Percentiles rank a stretch among this genome's conserved stretches.
These are phyloP conservation scores for Rugosomyces carneus DNA, from an alignment of 1,284 basidiomycete genomes.

Conservation along the genomic window DNA sequence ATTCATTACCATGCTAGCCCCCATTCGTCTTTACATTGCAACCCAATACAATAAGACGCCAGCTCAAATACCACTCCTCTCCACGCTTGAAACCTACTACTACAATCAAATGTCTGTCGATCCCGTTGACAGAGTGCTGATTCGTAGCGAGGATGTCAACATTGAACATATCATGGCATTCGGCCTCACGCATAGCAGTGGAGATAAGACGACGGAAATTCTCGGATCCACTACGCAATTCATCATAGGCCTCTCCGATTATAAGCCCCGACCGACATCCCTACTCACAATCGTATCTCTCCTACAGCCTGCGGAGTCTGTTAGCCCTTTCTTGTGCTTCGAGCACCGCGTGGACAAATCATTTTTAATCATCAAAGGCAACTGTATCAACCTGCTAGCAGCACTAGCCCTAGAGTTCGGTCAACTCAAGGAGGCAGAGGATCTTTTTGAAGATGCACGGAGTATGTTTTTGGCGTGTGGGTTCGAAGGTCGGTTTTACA, in stretches of 20 bases:
- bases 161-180: slow-evolving; percentile 7
- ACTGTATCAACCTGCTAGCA: not conserved
- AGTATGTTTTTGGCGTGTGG: not conserved
- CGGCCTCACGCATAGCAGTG: not conserved
- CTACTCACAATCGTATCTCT: not conserved
- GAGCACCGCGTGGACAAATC: not conserved
- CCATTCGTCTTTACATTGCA: slow-evolving; percentile 10
- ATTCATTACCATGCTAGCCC: slow-evolving; percentile 13
- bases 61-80: slow-evolving; percentile 1
- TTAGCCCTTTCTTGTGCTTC: not conserved
- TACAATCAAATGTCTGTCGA: not conserved
- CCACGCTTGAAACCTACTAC: slow-evolving; percentile 1
- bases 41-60: not conserved
- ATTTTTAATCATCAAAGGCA: not conserved
- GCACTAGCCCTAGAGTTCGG: not conserved
- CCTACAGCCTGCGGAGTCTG: not conserved
- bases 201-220: not conserved
- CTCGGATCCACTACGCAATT: not conserved
- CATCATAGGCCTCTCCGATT: slow-evolving; percentile 1
- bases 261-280: slow-evolving; percentile 2
- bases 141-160: slow-evolving; percentile 8
- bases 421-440: not conserved
- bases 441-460: not conserved
- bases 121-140: not conserved
- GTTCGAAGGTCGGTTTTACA: not conserved